phyloP scores from a whole-genome alignment of 495 filamentous ascomycete species.

The Thozetella sp. region DNA sequence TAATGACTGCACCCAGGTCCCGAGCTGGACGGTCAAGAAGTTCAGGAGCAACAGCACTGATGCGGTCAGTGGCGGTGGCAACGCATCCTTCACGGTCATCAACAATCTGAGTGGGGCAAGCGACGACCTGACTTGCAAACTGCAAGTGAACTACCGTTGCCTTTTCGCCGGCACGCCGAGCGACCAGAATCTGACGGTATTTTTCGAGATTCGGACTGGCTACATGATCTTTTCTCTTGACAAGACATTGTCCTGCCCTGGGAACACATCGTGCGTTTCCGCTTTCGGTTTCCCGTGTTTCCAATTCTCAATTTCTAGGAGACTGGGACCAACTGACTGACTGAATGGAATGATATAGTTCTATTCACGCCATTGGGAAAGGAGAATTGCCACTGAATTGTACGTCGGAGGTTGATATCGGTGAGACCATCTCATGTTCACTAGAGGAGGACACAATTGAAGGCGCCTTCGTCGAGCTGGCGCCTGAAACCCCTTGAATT shows the following conservation, averaged over 20 bases:
- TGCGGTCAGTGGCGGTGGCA: conserved; percentile 12
- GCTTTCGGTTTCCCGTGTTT: no score
- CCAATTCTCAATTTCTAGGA: no score
- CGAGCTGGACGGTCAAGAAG: conserved; percentile 15
- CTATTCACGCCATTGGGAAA: no score
- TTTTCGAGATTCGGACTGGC: conserved; percentile 9
- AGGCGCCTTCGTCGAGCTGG: no score
- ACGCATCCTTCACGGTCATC: conserved; percentile 14
- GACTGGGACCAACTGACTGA: no score
- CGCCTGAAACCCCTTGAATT: no score
- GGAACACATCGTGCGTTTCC: conserved; percentile 1
- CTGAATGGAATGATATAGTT: no score
- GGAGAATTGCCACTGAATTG: no score
- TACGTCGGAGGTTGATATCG: no score
- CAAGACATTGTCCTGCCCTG: not conserved
- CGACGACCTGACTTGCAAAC: conserved; percentile 13
- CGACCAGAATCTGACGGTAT: conserved; percentile 13
- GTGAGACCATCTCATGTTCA: no score
- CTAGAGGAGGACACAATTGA: no score
- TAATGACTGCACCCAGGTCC: conserved; percentile 8
- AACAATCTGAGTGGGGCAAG: conserved; percentile 15
- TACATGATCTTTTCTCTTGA: conserved; percentile 9
- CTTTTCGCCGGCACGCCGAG: conserved; percentile 15
- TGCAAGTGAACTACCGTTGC: conserved; percentile 24
- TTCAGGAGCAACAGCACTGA: conserved; percentile 16